phyloP scores from a whole-genome alignment of 768 basidiomycete genomes.

The Agaricus blazei region DNA sequence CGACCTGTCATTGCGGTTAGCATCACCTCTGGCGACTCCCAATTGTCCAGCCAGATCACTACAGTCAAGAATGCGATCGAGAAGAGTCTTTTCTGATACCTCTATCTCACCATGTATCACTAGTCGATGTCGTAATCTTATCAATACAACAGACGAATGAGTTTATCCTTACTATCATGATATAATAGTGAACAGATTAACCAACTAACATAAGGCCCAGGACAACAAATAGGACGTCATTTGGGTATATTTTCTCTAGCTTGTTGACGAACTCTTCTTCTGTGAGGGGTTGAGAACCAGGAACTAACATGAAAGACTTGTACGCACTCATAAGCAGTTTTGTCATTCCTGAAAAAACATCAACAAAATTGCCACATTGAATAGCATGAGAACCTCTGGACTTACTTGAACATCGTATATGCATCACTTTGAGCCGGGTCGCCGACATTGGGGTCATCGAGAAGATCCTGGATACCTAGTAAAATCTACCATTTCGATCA shows the following conservation, averaged over 20 bases:
- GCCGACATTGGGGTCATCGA: slow-evolving; percentile 93
- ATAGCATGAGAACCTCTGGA: slow-evolving; percentile 9
- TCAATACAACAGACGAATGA: neutral
- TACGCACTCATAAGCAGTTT: slow-evolving; percentile 84
- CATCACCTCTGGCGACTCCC: slow-evolving; percentile 95
- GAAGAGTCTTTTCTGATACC: slow-evolving; percentile 45
- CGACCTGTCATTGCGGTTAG: slow-evolving; percentile 93
- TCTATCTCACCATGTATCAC: neutral
- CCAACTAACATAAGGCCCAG: neutral
- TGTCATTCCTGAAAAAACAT: slow-evolving; percentile 71
- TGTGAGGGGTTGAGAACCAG: slow-evolving; percentile 22
- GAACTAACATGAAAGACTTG: neutral
- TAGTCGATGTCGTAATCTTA: neutral
- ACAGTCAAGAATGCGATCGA: slow-evolving; percentile 82
- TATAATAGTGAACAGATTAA: neutral
- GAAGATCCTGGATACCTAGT: slow-evolving; percentile 90
- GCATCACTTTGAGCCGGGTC: slow-evolving; percentile 99
- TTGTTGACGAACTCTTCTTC: slow-evolving; percentile 77
- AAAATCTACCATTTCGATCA: slow-evolving; percentile 58
- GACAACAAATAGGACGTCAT: slow-evolving; percentile 30
- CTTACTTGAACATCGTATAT: slow-evolving; percentile 98
- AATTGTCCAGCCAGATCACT: slow-evolving; percentile 84
- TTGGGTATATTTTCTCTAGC: slow-evolving; percentile 89
- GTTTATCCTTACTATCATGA: neutral
- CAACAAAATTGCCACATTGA: neutral